These are phyloP conservation scores for Fusarium illudens DNA, from an alignment of 2,329 filamentous ascomycete species.

Conservation along the genomic window DNA sequence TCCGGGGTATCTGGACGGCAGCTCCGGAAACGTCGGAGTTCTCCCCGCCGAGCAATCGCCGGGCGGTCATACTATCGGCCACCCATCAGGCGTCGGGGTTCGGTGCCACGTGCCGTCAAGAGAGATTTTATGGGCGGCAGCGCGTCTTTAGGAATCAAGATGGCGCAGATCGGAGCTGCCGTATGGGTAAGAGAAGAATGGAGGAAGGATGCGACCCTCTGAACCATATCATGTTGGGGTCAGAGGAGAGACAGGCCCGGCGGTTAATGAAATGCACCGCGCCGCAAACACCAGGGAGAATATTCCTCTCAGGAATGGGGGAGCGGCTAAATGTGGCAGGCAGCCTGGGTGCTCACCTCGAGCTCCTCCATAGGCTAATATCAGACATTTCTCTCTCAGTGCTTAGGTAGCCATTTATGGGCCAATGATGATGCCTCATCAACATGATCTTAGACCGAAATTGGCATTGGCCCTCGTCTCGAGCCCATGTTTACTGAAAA, in stretches of 20 bases:
- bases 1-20: not conserved
- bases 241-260: not conserved
- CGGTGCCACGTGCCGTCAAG: slow-evolving; percentile 19
- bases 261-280: slow-evolving; percentile 17
- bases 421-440: too few species aligned
- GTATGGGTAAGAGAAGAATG: not conserved
- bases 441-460: too few species aligned
- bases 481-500: too few species aligned
- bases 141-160: not conserved
- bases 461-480: too few species aligned
- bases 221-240: not conserved
- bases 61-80: not conserved
- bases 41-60: slow-evolving; percentile 20
- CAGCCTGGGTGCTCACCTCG: not conserved
- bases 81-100: slow-evolving; percentile 1
- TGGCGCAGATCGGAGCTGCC: not conserved
- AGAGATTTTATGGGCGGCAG: slow-evolving; percentile 4
- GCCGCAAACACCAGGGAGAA: not conserved
- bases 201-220: not conserved
- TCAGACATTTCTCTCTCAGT: not conserved
- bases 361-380: not conserved
- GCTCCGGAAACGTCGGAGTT: slow-evolving; percentile 25
- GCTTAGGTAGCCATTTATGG: too few species aligned
- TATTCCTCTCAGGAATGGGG: not conserved
- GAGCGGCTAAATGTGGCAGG: slow-evolving; percentile 27